Conservation (phyloP, 805 yeast genomes). For the Schwanniomyces pseudopolymorphus region DNA sequence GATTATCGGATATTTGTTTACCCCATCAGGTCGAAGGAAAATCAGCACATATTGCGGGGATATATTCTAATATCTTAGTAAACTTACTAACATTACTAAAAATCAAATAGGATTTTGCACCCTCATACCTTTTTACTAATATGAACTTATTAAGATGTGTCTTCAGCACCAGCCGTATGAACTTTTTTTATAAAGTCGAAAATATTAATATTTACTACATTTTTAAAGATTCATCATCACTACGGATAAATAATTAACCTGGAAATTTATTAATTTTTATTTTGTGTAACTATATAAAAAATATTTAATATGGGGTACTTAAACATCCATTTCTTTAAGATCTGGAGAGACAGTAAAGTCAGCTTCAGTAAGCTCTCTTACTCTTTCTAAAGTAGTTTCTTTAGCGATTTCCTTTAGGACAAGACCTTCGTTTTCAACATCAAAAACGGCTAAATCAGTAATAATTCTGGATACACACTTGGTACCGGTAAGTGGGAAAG, state of each 20-base stretch:
- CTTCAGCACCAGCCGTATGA: not conserved
- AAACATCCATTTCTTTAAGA: constrained; percentile 16
- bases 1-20: not conserved
- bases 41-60: not conserved
- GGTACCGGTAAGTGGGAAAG: constrained; percentile 48
- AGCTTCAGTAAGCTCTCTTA: constrained; percentile 40
- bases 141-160: not conserved
- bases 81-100: not conserved
- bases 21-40: not conserved
- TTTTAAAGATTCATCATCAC: too few relatives aligned
- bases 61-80: not conserved
- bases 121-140: not conserved
- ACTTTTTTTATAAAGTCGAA: too few relatives aligned
- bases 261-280: not conserved
- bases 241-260: not conserved
- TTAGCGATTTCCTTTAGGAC: constrained; percentile 42
- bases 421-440: constrained; percentile 31
- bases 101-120: not conserved
- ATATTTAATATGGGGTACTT: not conserved
- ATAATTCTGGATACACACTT: constrained; percentile 45
- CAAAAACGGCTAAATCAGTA: constrained; percentile 50
- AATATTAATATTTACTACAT: too few relatives aligned
- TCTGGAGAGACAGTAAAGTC: constrained; percentile 32
- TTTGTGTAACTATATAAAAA: not conserved
- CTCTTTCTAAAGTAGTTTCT: constrained; percentile 40